Base-by-base conservation (phyloP, 164 flowering plant genomes). In the Annona squamosa region DNA sequence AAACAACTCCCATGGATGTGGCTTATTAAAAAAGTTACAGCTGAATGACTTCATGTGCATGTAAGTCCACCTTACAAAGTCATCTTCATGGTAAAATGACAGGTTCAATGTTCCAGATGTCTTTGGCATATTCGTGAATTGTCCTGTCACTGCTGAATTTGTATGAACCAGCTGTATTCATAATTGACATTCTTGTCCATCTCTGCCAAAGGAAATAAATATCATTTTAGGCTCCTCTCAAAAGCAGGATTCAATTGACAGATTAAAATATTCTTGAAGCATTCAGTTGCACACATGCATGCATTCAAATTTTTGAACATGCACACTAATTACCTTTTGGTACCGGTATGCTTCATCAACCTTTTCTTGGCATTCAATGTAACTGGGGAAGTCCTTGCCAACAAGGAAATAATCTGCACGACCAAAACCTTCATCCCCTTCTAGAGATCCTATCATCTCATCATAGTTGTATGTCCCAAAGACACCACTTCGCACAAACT, bases 101-200 rank as follows among this genome's bases (percentile, higher is more conserved):
- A 42, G 97, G 94, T 59, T 86, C 56, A 37, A 94, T 88, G 72
- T 78, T 81, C 99, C 99, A 92, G 79, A 91, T 90, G 74, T 94
- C 91, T 72, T 79, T 81, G 5, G 97, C 97, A 72, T 92, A 92
- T 78, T 94, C 89, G 18, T 84, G 95, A 70, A 94, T 94, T 0
- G 99, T 94, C 68, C 97, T 73, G 79, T 92, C 99, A 65, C 99
- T 92, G 86, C 97, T 92, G 81, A 94, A 94, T 87, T 92, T 92
- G 87, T 70, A 82, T 4, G 99, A 94, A 52, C 97, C 97, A 43
- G 97, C 97, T 3, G 97, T 90, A 70, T 90, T 92, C 84, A 92
- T 63, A 78, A 94, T 92, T 9, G 97, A 89, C 97, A 94, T 92
- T 76, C 79, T 86, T 19, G 91, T 89, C 94, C 95, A 89, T 87